These are phyloP conservation scores for Nemania sp. DNA, from an alignment of 2,329 filamentous ascomycete species.

Conservation along the genomic window DNA sequence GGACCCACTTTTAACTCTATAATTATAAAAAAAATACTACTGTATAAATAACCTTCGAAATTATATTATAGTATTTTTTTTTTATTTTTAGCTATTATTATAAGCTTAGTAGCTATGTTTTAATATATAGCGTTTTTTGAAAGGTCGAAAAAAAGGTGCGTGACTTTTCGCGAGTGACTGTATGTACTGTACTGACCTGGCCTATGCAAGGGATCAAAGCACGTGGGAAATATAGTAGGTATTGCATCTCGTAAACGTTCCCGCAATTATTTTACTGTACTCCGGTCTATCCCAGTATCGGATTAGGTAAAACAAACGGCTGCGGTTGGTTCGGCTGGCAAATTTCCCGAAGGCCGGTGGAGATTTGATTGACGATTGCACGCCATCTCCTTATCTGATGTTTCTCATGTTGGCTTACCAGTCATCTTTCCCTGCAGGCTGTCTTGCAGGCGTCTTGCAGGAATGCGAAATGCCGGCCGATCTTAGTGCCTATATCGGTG, in stretches of 20 bases:
- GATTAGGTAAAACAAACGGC: conserved; percentile 39
- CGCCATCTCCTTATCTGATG: conserved; percentile 14
- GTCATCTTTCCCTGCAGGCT: conserved; percentile 9
- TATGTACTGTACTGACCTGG: too few species aligned
- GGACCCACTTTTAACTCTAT: too few species aligned
- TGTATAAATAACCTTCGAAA: too few species aligned
- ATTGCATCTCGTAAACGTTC: conserved; percentile 7
- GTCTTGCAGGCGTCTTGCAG: conserved; percentile 24
- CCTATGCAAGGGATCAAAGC: conserved; percentile 8
- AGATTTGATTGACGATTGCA: conserved; percentile 9
- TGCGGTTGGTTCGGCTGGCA: conserved; percentile 34
- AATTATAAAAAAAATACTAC: too few species aligned
- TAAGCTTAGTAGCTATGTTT: too few species aligned
- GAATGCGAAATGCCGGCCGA: conserved; percentile 21
- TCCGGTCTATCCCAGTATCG: conserved; percentile 17
- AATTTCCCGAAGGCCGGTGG: conserved; percentile 20
- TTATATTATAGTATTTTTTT: too few species aligned
- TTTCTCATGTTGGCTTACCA: conserved; percentile 9
- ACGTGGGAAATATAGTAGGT: conserved; percentile 14
- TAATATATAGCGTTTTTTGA: too few species aligned
- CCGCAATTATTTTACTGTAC: background rate
- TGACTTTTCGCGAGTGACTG: too few species aligned
- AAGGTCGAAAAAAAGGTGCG: too few species aligned
- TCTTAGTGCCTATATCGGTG: background rate
- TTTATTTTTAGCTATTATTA: too few species aligned